Evolutionary conservation across 2,329 filamentous ascomycete species (phyloP).

Genomic region (Polytolypa hystricis): DNA sequence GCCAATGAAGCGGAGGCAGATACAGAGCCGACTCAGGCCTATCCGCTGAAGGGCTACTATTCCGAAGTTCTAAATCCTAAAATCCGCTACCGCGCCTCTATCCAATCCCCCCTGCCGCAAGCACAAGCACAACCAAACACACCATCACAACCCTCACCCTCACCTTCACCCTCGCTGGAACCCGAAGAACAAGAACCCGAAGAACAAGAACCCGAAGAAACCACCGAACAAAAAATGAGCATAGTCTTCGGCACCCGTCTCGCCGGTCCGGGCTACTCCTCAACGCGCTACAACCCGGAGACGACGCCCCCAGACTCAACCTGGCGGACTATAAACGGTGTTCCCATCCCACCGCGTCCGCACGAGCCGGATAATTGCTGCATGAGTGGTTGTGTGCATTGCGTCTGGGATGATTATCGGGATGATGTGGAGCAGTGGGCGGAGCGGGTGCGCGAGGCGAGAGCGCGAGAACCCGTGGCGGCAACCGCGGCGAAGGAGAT

Average conservation of each 20-base stretch:
- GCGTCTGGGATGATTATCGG: slow-evolving; percentile 84
- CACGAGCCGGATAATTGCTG: slow-evolving; percentile 95
- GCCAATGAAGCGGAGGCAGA: neutral
- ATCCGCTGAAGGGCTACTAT: slow-evolving; percentile 35
- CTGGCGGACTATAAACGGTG: slow-evolving; percentile 55
- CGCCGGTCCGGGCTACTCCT: slow-evolving; percentile 59
- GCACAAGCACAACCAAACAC: slow-evolving; percentile 1
- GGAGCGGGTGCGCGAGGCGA: slow-evolving; percentile 51
- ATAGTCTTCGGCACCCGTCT: slow-evolving; percentile 76
- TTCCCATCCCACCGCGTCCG: slow-evolving; percentile 72
- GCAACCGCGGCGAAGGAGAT: slow-evolving; percentile 27
- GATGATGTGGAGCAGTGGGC: slow-evolving; percentile 92
- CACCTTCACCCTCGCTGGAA: slow-evolving; percentile 10
- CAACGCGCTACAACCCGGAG: slow-evolving; percentile 44
- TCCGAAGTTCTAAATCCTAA: slow-evolving; percentile 31
- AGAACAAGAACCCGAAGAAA: slow-evolving; percentile 13
- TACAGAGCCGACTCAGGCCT: slow-evolving; percentile 19
- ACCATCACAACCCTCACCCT: slow-evolving; percentile 9
- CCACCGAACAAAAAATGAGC: slow-evolving; percentile 41
- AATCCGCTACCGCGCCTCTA: slow-evolving; percentile 15
- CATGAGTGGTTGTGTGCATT: slow-evolving; percentile 97
- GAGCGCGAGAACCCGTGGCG: slow-evolving; percentile 22
- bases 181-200: neutral
- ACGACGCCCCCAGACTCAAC: slow-evolving; percentile 49
- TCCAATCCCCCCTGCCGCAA: slow-evolving; percentile 4